Conservation (phyloP, 73 alveolate genomes). For the Stentor coeruleus region DNA sequence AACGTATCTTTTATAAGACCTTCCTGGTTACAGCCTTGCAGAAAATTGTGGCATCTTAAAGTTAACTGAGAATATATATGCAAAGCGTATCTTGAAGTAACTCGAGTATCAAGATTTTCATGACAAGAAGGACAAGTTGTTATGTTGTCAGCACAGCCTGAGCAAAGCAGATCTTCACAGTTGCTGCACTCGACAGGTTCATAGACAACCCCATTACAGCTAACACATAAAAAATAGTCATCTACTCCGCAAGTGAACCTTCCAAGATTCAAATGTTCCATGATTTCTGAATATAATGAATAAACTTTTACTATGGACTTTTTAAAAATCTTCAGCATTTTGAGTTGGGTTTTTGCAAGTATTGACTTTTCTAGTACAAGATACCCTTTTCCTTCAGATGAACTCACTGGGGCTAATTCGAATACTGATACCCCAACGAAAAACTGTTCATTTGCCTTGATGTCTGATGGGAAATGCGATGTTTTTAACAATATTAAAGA, state of each 20-base stretch:
- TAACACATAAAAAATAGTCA: background rate
- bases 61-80: background rate
- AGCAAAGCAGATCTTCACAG: background rate
- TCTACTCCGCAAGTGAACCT: background rate
- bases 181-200: background rate
- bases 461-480: conserved; percentile 54
- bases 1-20: background rate
- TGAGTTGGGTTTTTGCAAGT: background rate
- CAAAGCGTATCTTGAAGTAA: background rate
- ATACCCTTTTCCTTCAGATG: background rate
- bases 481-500: conserved; percentile 32
- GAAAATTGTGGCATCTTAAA: background rate
- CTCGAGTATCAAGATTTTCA: background rate
- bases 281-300: too few relatives aligned
- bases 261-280: too few relatives aligned
- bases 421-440: background rate
- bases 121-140: background rate
- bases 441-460: background rate
- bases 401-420: background rate
- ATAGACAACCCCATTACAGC: background rate
- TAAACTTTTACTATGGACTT: too few relatives aligned
- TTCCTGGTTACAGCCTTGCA: background rate
- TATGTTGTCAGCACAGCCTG: background rate
- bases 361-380: background rate
- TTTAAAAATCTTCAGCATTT: too few relatives aligned